A percentile compares a stretch with the other conserved stretches of the same genome.
phyloP scores from a whole-genome alignment of 108 stramenopile genomes.

The Stephanodiscus minutulus region DNA sequence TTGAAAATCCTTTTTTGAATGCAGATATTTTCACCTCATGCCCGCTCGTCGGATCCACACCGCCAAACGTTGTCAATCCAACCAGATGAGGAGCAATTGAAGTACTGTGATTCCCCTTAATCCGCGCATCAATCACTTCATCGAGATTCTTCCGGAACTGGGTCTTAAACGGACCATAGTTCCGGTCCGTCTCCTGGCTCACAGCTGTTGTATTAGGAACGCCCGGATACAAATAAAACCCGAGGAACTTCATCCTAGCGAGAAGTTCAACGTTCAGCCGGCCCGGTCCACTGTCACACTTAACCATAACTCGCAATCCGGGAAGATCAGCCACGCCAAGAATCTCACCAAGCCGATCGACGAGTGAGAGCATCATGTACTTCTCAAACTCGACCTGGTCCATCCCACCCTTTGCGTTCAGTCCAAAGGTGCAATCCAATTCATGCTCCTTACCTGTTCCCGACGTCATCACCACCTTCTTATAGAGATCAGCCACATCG shows the following conservation, averaged over 20 bases:
- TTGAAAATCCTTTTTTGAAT: background rate
- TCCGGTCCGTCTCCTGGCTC: slow-evolving; percentile 25
- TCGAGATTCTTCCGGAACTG: slow-evolving; percentile 15
- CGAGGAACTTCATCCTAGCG: slow-evolving; percentile 6
- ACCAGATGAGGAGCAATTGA: slow-evolving; percentile 9
- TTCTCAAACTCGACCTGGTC: slow-evolving; percentile 15
- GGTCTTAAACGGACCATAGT: slow-evolving; percentile 29
- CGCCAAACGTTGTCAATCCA: slow-evolving; percentile 13
- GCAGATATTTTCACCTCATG: background rate
- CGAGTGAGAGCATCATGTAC: slow-evolving; percentile 5
- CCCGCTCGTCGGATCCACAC: slow-evolving; percentile 1
- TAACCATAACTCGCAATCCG: slow-evolving; percentile 6
- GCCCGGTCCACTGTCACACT: slow-evolving; percentile 28
- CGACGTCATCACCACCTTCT: background rate
- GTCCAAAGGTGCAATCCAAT: slow-evolving; percentile 5
- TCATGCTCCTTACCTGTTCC: background rate
- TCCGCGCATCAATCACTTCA: background rate
- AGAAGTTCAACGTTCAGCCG: slow-evolving; percentile 19
- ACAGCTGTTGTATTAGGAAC: slow-evolving; percentile 30
- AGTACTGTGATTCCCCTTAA: background rate
- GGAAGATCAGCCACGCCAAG: background rate
- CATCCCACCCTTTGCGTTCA: slow-evolving; percentile 29
- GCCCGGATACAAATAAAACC: slow-evolving; percentile 19
- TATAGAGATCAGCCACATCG: background rate
- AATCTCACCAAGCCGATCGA: background rate